Conservation (phyloP, 805 yeast genomes). For the Blastobotrys robertii region DNA sequence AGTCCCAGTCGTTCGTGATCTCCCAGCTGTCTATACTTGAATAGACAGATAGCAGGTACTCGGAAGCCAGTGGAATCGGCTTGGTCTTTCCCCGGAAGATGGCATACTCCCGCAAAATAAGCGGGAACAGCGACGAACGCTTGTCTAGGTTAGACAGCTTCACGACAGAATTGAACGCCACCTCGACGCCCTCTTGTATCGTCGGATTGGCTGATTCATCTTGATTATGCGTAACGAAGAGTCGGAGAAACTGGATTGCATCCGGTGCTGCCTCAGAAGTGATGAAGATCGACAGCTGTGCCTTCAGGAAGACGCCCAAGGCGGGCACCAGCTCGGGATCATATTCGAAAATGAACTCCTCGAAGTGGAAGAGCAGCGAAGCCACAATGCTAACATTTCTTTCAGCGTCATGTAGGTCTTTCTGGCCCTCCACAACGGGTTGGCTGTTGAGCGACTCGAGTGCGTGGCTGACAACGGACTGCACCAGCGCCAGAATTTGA, state of each 20-base stretch:
- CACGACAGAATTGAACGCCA: constrained; percentile 6
- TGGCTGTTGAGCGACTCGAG: background rate
- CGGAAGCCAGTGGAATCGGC: constrained; percentile 6
- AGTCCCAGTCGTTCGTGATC: constrained; percentile 8
- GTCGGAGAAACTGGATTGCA: constrained; percentile 6
- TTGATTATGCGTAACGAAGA: constrained; percentile 2
- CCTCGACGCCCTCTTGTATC: constrained; percentile 4
- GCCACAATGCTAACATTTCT: constrained; percentile 3
- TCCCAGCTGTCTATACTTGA: constrained; percentile 8
- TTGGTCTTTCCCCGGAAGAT: constrained; percentile 4
- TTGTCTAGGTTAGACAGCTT: constrained; percentile 5
- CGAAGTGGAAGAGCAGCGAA: constrained; percentile 3
- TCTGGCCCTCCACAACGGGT: background rate
- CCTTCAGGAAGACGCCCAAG: constrained; percentile 3
- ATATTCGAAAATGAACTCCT: constrained; percentile 2
- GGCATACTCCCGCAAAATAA: constrained; percentile 4
- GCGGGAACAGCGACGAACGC: constrained; percentile 6
- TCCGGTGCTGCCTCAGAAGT: constrained; percentile 7
- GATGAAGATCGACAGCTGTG: constrained; percentile 6
- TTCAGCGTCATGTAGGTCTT: constrained; percentile 1
- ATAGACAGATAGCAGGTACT: constrained; percentile 5
- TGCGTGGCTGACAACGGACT: constrained; percentile 2
- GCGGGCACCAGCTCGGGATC: constrained; percentile 2
- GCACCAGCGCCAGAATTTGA: background rate
- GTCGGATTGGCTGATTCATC: constrained; percentile 1